Conservation (phyloP, 495 filamentous ascomycete species). For the Barbatosphaeria neglecta region DNA sequence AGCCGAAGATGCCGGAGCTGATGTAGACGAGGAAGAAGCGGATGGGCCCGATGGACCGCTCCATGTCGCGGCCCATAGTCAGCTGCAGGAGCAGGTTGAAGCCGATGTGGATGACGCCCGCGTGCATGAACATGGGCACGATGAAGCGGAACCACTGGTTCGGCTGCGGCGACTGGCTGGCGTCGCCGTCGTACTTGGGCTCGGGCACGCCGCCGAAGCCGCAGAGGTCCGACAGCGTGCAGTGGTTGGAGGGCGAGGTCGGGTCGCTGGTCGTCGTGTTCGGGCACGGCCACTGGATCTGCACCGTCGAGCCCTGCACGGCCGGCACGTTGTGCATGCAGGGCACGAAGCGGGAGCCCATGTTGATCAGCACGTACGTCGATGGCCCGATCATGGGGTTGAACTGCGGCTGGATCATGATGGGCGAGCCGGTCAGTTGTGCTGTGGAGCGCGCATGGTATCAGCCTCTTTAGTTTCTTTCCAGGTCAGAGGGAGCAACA, state of each 20-base stretch:
- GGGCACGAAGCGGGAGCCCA: constrained; percentile 85
- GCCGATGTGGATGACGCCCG: constrained; percentile 82
- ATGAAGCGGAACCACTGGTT: constrained; percentile 98
- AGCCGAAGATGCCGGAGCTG: constrained; percentile 86
- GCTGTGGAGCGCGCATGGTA: constrained; percentile 19
- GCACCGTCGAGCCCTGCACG: constrained; percentile 39
- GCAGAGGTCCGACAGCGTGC: constrained; percentile 67
- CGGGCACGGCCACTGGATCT: constrained; percentile 59
- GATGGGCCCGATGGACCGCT: constrained; percentile 71
- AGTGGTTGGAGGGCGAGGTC: constrained; percentile 34
- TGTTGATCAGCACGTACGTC: constrained; percentile 80
- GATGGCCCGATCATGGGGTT: constrained; percentile 97
- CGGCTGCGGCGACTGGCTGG: constrained; percentile 40
- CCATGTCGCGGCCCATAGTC: constrained; percentile 81
- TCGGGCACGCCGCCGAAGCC: constrained; percentile 66
- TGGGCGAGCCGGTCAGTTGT: constrained; percentile 53
- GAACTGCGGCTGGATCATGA: constrained; percentile 73
- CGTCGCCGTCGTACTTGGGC: constrained; percentile 37
- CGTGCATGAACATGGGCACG: constrained; percentile 87
- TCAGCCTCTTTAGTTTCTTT: constrained; percentile 3
- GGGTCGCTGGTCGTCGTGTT: constrained; percentile 49
- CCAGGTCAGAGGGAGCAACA: background rate
- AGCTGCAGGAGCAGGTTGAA: constrained; percentile 92
- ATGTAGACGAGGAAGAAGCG: constrained; percentile 85
- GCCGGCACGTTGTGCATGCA: constrained; percentile 80